Evolutionary conservation across 352 stramenopile species (phyloP).

Genomic region (Stephanocyclus meneghinianus): DNA sequence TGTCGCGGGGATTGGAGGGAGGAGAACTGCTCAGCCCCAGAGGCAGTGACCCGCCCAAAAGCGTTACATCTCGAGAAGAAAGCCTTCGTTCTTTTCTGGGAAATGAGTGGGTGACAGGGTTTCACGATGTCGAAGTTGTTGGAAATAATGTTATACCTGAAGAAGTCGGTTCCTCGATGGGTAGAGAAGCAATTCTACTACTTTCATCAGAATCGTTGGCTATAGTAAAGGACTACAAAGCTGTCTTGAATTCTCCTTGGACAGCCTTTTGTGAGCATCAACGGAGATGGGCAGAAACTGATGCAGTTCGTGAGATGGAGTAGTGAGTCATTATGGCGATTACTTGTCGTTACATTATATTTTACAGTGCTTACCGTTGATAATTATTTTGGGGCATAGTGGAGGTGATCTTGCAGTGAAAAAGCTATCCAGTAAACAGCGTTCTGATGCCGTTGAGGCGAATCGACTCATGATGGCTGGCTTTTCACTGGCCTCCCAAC

Average conservation of each 20-base stretch:
- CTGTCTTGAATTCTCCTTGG: slow-evolving; percentile 71
- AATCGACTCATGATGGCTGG: slow-evolving; percentile 35
- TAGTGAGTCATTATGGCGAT: slow-evolving; percentile 22
- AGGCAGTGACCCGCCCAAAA: not conserved
- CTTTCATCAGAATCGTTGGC: slow-evolving; percentile 56
- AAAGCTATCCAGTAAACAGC: slow-evolving; percentile 56
- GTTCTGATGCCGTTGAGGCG: slow-evolving; percentile 44
- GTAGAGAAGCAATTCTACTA: slow-evolving; percentile 58
- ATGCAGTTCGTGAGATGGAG: slow-evolving; percentile 77
- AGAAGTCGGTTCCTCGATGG: slow-evolving; percentile 47
- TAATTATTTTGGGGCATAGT: not conserved
- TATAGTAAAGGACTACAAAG: slow-evolving; percentile 70
- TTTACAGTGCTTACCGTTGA: not conserved
- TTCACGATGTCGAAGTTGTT: slow-evolving; percentile 59
- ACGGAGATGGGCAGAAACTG: slow-evolving; percentile 79
- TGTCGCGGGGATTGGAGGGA: slow-evolving; percentile 58
- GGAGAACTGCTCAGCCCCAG: slow-evolving; percentile 20
- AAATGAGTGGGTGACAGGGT: slow-evolving; percentile 68
- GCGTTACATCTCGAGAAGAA: slow-evolving; percentile 46
- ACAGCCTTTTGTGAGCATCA: slow-evolving; percentile 79
- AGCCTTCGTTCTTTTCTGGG: slow-evolving; percentile 62
- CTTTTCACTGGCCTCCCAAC: slow-evolving; percentile 38
- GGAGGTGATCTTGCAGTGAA: slow-evolving; percentile 72
- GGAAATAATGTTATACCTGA: slow-evolving; percentile 64
- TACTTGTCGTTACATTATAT: not conserved